Base-by-base conservation (phyloP, 352 stramenopile species). In the Globisporangium heterothallicum region DNA sequence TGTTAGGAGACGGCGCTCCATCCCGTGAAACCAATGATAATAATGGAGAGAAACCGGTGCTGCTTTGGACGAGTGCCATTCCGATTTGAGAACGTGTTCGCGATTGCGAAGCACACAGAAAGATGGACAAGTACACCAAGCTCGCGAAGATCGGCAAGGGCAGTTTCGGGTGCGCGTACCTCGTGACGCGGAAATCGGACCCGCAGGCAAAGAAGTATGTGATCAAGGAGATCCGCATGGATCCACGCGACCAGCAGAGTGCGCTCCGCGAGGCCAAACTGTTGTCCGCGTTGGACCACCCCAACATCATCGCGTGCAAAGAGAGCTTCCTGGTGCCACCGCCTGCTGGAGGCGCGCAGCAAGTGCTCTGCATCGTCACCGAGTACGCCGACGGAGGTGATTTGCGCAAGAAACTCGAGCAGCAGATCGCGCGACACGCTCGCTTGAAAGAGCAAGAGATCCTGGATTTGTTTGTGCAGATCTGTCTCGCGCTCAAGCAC, bases 71-170 rank as follows among this genome's bases (percentile, higher is more conserved):
- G n/a, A n/a, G n/a, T n/a, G n/a, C n/a, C n/a, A n/a, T n/a, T n/a
- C n/a, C n/a, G n/a, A n/a, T n/a, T n/a, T n/a, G n/a, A n/a, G n/a
- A n/a, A n/a, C n/a, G n/a, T n/a, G n/a, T n/a, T n/a, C n/a, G n/a
- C n/a, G n/a, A n/a, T n/a, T 43, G 16, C 26, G 6, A 21, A n/a
- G 7, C 4, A 16, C 32, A 38, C 32, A 10, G 7, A 9, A n/a
- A n/a, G 6, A 92, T 92, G 80, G 78, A 92, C 24, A 86, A 86
- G 44, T 92, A 89, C 68, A 68, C 70, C 26, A 88, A 88, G 51
- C 63, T 87, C 30, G 64, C 76, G 35, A 86, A 86, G 59, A 90
- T 92, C 54, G 81, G 78, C 0, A 70, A 88, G 51, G 81, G 81
- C 21, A 84, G 70, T 59, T 92, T 88, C 25, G 81, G 81, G 2